Percentiles rank a stretch among this genome's conserved stretches.
Evolutionary conservation across 2,329 filamentous ascomycete genomes (phyloP).

Genomic region (Neonectria coccinea): DNA sequence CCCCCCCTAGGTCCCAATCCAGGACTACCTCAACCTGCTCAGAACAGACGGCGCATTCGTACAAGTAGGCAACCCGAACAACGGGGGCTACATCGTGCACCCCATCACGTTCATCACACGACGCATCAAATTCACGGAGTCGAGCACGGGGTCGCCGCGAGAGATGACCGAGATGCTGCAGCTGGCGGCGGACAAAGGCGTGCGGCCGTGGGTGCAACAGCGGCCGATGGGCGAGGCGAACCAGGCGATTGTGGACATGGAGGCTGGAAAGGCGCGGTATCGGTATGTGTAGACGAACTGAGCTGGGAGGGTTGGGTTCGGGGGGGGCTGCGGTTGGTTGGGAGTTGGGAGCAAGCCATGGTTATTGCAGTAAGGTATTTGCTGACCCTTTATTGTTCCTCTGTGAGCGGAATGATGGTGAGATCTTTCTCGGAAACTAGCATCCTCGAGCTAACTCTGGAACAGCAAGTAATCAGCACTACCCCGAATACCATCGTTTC

Average conservation of each 20-base stretch:
- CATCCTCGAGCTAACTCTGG: background rate
- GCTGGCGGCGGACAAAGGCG: slow-evolving; percentile 65
- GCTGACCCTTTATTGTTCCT: background rate
- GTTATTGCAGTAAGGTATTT: background rate
- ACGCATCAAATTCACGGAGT: slow-evolving; percentile 61
- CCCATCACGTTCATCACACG: slow-evolving; percentile 69
- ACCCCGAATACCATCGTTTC: background rate
- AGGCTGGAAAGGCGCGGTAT: slow-evolving; percentile 62
- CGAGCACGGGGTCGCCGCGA: slow-evolving; percentile 60
- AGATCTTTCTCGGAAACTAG: background rate
- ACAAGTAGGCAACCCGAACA: slow-evolving; percentile 64
- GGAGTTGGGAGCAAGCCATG: background rate
- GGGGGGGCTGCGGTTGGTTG: background rate
- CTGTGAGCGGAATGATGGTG: background rate
- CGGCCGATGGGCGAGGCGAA: slow-evolving; percentile 68
- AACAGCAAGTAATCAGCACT: background rate
- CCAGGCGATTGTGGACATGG: slow-evolving; percentile 65
- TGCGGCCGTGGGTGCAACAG: slow-evolving; percentile 68
- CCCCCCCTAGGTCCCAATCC: slow-evolving; percentile 65
- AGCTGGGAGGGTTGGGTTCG: background rate
- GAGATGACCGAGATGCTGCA: slow-evolving; percentile 71
- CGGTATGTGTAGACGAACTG: slow-evolving; percentile 57
- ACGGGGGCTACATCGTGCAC: slow-evolving; percentile 31
- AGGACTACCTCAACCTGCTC: slow-evolving; percentile 70
- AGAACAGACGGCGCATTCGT: slow-evolving; percentile 70